Percentiles rank a stretch among this genome's conserved stretches.
These are phyloP conservation scores for Trichoderma koningiopsis DNA, from an alignment of 2,329 filamentous ascomycete species.

Conservation along the genomic window DNA sequence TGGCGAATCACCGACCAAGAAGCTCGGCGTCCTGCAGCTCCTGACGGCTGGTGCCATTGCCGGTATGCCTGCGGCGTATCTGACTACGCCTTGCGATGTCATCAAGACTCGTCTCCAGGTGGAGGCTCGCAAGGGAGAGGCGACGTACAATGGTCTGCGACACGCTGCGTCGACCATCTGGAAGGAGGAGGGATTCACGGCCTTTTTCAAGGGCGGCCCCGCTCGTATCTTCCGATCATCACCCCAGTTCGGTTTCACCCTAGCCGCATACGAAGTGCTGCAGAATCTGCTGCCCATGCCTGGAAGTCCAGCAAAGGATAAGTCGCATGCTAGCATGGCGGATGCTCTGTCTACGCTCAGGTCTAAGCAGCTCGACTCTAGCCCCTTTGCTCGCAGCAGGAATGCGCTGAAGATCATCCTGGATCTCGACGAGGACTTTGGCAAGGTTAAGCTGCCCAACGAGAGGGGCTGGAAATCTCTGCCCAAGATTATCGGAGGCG, in stretches of 20 bases:
- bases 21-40: conserved; percentile 86
- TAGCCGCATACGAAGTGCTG: conserved; percentile 91
- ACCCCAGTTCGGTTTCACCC: conserved; percentile 96
- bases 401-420: conserved; percentile 96
- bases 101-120: conserved; percentile 99
- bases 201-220: conserved; percentile 98
- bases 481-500: conserved; percentile 52
- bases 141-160: conserved; percentile 80
- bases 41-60: conserved; percentile 93
- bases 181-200: conserved; percentile 89
- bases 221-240: conserved; percentile 94
- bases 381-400: conserved; percentile 64
- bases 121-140: conserved; percentile 93
- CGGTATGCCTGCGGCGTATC: conserved; percentile 87
- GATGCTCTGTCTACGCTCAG: conserved; percentile 59
- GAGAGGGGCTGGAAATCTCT: conserved; percentile 56
- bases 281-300: conserved; percentile 76
- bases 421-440: conserved; percentile 92
- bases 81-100: conserved; percentile 96
- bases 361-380: conserved; percentile 42
- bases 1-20: conserved; percentile 83
- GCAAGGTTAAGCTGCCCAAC: conserved; percentile 65
- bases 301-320: conserved; percentile 57
- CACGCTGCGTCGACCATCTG: conserved; percentile 83
- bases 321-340: conserved; percentile 59